Evolutionary conservation across 139 green algal species (phyloP), one percentile per base, ranked within the genome.

Genomic region (Coelastrella sp.): DNA sequence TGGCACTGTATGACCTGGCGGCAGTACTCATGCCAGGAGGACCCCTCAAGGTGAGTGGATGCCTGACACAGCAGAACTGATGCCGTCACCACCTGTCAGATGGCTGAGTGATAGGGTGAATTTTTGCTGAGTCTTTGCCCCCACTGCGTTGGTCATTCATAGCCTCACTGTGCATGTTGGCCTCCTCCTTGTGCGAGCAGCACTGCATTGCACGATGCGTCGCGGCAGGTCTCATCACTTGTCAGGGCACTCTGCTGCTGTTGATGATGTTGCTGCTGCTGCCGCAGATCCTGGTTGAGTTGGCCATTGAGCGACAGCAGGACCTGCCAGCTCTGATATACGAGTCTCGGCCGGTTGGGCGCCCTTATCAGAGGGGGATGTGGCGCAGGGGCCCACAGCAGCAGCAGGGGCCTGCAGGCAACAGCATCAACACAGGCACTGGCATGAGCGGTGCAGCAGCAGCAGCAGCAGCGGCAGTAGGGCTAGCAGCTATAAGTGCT

Each of bases 251-350:
- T 76, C 19, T 72, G 68, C 72, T 84, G 19, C 27, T 59, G 56
- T 0, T 7, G 19, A 25, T 22, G 0, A 19, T 35, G 56, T 10
- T 87, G 82, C 17, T 59, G 81, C 63, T 87, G 82, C 65, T 78
- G 65, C 63, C 19, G 84, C 68, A 97, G 95, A 88, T 97, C 58
- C 93, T 99, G 22, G 96, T 99, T 12, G 96, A 99, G 91, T 89
- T 99, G 19, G 97, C 98, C 0, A 91, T 97, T 15, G 97, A 99
- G 92, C 89, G 98, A 0, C 91, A 99, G 35, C 94, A 99, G 89
- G 96, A 96, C 49, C 97, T 99, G 59, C 98, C 98, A 11, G 98
- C 97, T 4, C 95, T 99, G 1, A 93, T 99, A 6, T 99, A 99
- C 87, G 97, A 99, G 92, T 94, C 97, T 0, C 90, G 98, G 22